phyloP scores from a whole-genome alignment of 2,329 filamentous ascomycete genomes.

The Aspergillus ruber region DNA sequence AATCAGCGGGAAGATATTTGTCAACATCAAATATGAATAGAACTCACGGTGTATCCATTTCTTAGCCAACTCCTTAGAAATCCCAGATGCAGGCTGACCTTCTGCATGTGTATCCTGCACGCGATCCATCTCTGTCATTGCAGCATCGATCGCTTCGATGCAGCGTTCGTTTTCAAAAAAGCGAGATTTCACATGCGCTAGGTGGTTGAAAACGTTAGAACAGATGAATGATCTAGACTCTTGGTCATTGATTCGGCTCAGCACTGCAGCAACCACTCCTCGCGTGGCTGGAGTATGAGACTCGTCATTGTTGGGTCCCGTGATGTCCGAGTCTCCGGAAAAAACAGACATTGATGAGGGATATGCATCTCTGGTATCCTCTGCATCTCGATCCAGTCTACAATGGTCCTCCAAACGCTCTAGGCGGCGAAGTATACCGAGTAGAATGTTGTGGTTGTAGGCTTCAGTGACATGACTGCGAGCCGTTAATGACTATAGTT shows the following conservation, averaged over 20 bases:
- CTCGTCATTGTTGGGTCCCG: neutral
- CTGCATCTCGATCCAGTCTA: neutral
- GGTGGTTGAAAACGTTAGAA: too few species aligned
- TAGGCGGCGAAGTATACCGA: constrained; percentile 7
- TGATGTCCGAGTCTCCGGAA: neutral
- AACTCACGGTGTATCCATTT: constrained; percentile 5
- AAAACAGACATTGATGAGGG: constrained; percentile 2
- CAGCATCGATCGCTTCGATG: too few species aligned
- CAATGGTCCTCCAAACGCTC: constrained; percentile 13
- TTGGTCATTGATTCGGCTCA: too few species aligned
- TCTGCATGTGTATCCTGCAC: too few species aligned
- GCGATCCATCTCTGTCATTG: too few species aligned
- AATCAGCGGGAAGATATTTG: too few species aligned
- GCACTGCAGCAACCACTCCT: too few species aligned
- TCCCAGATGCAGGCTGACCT: too few species aligned
- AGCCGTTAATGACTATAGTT: neutral
- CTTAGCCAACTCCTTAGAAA: constrained; percentile 4
- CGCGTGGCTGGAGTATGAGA: neutral
- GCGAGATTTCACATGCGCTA: too few species aligned
- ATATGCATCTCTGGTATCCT: neutral
- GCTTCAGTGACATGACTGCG: neutral
- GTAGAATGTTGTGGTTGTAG: constrained; percentile 6
- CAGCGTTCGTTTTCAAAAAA: too few species aligned
- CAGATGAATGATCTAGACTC: too few species aligned
- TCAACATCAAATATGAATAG: too few species aligned